Evolutionary conservation across 805 yeast genomes (phyloP).

Genomic region (Wickerhamiella nectarea): DNA sequence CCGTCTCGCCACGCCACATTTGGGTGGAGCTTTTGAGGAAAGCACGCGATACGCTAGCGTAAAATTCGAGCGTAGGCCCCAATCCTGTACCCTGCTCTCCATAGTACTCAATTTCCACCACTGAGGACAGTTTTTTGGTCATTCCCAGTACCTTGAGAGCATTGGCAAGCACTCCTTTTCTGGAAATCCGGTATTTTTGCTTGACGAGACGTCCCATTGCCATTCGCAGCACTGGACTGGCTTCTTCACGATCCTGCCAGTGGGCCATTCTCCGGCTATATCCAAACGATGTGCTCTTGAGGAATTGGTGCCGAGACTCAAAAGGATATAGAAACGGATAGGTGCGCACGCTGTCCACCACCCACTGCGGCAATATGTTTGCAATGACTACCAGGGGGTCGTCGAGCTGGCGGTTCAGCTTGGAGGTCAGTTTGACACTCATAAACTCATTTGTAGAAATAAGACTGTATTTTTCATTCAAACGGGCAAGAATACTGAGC

Average conservation of each 20-base stretch:
- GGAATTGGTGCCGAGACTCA: conserved; percentile 59
- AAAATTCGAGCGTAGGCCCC: conserved; percentile 93
- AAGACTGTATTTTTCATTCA: conserved; percentile 1
- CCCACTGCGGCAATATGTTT: conserved; percentile 78
- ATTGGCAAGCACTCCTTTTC: conserved; percentile 56
- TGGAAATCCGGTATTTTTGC: conserved; percentile 64
- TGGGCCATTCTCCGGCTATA: conserved; percentile 66
- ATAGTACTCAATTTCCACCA: conserved; percentile 73
- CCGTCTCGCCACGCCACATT: conserved; percentile 52
- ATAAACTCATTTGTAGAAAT: conserved; percentile 32
- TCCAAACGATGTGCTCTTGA: conserved; percentile 85
- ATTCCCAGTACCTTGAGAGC: conserved; percentile 65
- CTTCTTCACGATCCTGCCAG: conserved; percentile 41
- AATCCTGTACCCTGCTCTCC: conserved; percentile 93
- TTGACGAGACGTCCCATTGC: conserved; percentile 58
- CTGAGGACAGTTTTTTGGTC: conserved; percentile 67
- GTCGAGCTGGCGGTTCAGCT: conserved; percentile 72
- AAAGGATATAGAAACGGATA: conserved; percentile 78
- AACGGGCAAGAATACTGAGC: background rate
- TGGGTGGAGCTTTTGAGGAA: conserved; percentile 43
- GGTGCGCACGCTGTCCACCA: conserved; percentile 52
- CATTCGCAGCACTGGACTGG: conserved; percentile 9
- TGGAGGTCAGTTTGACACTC: conserved; percentile 74
- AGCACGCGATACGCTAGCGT: conserved; percentile 64
- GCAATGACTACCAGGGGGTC: conserved; percentile 82